phyloP scores from a whole-genome alignment of 371 early-diverging fungal species.

The Mucor racemosus region DNA sequence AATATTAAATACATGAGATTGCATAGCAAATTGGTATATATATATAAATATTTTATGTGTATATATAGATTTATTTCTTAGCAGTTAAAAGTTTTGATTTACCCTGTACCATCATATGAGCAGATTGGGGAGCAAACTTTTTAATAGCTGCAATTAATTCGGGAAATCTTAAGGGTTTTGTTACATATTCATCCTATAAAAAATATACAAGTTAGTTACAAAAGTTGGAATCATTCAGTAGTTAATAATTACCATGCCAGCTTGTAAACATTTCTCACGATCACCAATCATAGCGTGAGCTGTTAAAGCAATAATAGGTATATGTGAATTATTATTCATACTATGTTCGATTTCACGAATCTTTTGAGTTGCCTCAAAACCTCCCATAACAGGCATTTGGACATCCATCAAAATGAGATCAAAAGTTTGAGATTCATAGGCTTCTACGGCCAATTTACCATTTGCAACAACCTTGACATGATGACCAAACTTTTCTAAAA shows the following conservation, averaged over 20 bases:
- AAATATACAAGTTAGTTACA: neutral
- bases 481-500: constrained; percentile 78
- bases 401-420: constrained; percentile 85
- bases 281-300: constrained; percentile 87
- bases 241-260: constrained; percentile 67
- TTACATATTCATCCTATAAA: constrained; percentile 71
- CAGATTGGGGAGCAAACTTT: constrained; percentile 49
- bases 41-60: too few relatives aligned
- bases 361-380: constrained; percentile 75
- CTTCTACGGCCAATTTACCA: constrained; percentile 77
- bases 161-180: constrained; percentile 68
- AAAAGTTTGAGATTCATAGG: constrained; percentile 59
- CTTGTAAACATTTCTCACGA: constrained; percentile 72
- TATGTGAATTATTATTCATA: constrained; percentile 48
- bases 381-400: constrained; percentile 79
- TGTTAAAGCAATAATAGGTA: constrained; percentile 79
- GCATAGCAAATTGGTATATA: too few relatives aligned
- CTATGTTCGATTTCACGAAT: constrained; percentile 70
- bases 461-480: constrained; percentile 73
- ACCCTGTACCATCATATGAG: constrained; percentile 16
- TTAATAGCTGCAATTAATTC: constrained; percentile 68
- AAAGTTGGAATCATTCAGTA: neutral
- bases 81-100: neutral
- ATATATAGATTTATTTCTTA: neutral
- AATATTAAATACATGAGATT: too few relatives aligned